Base-by-base conservation (phyloP, 2,329 filamentous ascomycete genomes). In the Colletotrichum lupini region DNA sequence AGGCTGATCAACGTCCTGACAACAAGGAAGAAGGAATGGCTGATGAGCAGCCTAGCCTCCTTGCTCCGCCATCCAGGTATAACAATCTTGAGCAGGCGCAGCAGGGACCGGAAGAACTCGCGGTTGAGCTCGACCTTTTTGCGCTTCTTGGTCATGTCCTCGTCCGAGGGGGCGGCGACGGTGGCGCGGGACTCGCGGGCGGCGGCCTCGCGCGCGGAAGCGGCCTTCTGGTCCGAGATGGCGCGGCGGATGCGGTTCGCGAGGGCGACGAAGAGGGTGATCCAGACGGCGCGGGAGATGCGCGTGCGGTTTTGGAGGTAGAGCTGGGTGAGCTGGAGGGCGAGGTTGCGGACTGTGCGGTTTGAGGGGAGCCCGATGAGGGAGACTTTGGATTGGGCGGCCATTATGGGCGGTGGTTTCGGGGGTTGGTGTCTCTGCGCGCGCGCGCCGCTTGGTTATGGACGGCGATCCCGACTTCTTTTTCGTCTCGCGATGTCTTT, bases 121-220 rank as follows among this genome's bases (percentile, higher is more conserved):
- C 95, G 89, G 82, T 99, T 97, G 77, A 99, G 86, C 84, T 97
- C 96, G 67, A 98, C 95, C 84, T 94, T 96, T 85, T 94, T 95
- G 79, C 89, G 90, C 75, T 85, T 87, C 60, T 67, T 83, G 57
- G 71, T 77, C 42, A 72, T 74, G 77, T 81, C 76, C 77, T 79
- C 75, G 76, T 79, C 85, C 79, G 80, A 88, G 77, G 37, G 37
- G 5, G 82, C 91, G 78, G 80, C 91, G 82, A 81, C 60, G 22
- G 67, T 62, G 49, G 68, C 88, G 79, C 82, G 83, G 37, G 84
- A 81, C 37, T 82, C 81, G 75, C 87, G 85, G 77, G 87, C 84
- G 76, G 91, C 89, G 6, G 91, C 90, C 73, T 94, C 92, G 74
- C 92, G 90, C 65, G 86, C 86, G 1, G 93, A 93, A 2, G 95